Conservation (phyloP, 371 early-diverging fungal genomes). For the Mortierella sp. region DNA sequence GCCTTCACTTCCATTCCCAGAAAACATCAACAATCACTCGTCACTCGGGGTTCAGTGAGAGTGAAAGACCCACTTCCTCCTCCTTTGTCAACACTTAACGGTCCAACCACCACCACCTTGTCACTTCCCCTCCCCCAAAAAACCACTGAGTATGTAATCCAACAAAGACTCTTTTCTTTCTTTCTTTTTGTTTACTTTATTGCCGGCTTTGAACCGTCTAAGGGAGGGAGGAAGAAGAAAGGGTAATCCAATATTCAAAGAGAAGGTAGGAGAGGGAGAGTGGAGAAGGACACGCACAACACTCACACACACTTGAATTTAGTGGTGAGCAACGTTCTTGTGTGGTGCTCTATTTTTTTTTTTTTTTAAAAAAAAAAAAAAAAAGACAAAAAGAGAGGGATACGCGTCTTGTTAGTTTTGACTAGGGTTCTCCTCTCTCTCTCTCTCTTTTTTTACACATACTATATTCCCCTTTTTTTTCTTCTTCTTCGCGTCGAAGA, state of each 20-base stretch:
- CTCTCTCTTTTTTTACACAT: no score
- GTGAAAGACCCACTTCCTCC: no score
- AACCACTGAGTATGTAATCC: not conserved
- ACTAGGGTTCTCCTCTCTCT: not conserved
- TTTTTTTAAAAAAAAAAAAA: not conserved
- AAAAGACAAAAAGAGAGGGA: constrained; percentile 2
- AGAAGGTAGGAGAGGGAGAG: no score
- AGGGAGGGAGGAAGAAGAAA: no score
- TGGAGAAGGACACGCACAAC: no score
- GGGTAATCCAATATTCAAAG: no score
- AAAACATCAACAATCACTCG: no score
- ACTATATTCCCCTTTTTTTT: not conserved
- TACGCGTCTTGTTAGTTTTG: not conserved
- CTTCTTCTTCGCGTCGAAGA: not conserved
- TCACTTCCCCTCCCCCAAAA: not conserved
- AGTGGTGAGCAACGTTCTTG: constrained; percentile 78
- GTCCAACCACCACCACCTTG: no score
- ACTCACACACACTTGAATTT: constrained; percentile 24
- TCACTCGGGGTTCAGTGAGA: no score
- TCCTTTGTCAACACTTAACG: no score
- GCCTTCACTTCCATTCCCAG: no score
- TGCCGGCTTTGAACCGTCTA: not conserved
- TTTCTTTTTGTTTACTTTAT: constrained; percentile 1
- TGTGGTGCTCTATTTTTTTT: constrained; percentile 67
- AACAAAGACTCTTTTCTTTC: not conserved